These are phyloP conservation scores for Vitis riparia DNA, from an alignment of 164 flowering plant species.

Conservation along the genomic window DNA sequence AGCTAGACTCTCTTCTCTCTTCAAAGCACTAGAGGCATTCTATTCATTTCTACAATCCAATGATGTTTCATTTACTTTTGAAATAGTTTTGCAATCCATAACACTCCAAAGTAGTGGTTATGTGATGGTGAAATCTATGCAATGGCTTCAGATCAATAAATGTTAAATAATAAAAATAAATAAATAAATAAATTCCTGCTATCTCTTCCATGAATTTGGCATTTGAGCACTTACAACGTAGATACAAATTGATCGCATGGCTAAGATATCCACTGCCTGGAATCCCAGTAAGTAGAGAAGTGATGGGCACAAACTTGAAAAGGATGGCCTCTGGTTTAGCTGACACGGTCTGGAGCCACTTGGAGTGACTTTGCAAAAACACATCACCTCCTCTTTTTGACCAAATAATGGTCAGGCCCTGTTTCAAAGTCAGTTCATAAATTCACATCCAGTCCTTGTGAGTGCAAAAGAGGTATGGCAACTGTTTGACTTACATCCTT, in stretches of 20 bases:
- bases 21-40: too few species aligned
- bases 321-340: slow-evolving; percentile 71
- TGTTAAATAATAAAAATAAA: too few species aligned
- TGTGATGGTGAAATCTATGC: neutral
- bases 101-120: neutral
- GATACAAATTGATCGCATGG: slow-evolving; percentile 89
- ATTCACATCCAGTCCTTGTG: slow-evolving; percentile 6
- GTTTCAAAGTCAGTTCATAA: slow-evolving; percentile 15
- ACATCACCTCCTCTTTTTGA: slow-evolving; percentile 86
- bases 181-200: too few species aligned
- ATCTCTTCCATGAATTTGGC: neutral
- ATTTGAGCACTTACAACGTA: slow-evolving; percentile 68
- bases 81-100: neutral
- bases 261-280: slow-evolving; percentile 93
- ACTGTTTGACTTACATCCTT: slow-evolving; percentile 67
- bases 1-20: too few species aligned
- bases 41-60: too few species aligned
- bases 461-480: neutral
- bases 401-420: slow-evolving; percentile 77
- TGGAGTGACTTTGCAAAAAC: slow-evolving; percentile 52
- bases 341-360: slow-evolving; percentile 83
- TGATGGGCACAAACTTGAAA: slow-evolving; percentile 85
- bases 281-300: slow-evolving; percentile 81
- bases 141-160: neutral
- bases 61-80: neutral